Evolutionary conservation across 2,329 filamentous ascomycete species (phyloP).

Genomic region (Gyromitra esculenta): DNA sequence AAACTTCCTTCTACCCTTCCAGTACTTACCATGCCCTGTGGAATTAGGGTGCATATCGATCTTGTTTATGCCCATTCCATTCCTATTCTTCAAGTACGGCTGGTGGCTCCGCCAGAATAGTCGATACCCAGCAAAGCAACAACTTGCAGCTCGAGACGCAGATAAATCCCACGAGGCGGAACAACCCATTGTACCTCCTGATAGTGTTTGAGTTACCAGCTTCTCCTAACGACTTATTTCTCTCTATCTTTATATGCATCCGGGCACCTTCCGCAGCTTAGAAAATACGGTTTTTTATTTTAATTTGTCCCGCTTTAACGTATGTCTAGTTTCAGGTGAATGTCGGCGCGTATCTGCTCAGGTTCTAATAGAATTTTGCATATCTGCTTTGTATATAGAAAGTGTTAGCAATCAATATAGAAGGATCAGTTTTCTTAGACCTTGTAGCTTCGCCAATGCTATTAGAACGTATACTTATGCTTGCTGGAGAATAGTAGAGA

Average conservation of each 20-base stretch:
- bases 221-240: not conserved
- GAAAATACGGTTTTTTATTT: not conserved
- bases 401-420: not conserved
- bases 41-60: conserved; percentile 65
- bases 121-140: conserved; percentile 59
- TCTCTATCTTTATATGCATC: not conserved
- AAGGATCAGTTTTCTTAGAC: not conserved
- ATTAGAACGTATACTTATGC: too few species aligned
- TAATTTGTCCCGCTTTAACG: not conserved
- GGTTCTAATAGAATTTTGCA: not conserved
- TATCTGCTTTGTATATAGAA: not conserved
- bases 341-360: not conserved
- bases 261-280: not conserved
- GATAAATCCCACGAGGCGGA: not conserved
- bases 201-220: not conserved
- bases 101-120: conserved; percentile 68
- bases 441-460: too few species aligned
- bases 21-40: conserved; percentile 5
- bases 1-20: not conserved
- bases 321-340: not conserved
- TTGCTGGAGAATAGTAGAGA: too few species aligned
- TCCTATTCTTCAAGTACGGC: conserved; percentile 71
- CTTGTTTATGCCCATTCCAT: conserved; percentile 70
- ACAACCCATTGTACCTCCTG: not conserved
- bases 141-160: not conserved